Evolutionary conservation across 768 basidiomycete species (phyloP).

Genomic region (Serendipita sp.): DNA sequence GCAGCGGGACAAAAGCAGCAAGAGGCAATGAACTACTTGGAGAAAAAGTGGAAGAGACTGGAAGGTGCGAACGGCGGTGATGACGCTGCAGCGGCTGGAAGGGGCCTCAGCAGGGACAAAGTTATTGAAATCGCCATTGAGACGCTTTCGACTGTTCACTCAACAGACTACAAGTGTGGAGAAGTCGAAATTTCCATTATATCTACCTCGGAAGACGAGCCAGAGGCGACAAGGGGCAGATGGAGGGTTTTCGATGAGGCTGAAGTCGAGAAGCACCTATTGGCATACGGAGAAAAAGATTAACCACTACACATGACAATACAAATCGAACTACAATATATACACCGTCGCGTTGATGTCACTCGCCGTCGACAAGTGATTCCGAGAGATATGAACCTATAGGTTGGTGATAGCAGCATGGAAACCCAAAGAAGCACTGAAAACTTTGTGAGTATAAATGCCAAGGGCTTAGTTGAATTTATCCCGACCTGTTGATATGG

Average conservation of each 20-base stretch:
- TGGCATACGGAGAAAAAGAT: slow-evolving; percentile 84
- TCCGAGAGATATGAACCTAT: not conserved
- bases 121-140: slow-evolving; percentile 97
- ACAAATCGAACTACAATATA: not conserved
- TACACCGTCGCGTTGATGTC: not conserved
- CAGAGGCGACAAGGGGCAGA: slow-evolving; percentile 39
- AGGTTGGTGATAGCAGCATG: not conserved
- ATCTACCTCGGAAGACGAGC: slow-evolving; percentile 58
- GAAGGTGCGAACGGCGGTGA: slow-evolving; percentile 64
- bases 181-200: slow-evolving; percentile 96
- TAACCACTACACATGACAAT: slow-evolving; percentile 21
- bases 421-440: slow-evolving; percentile 2
- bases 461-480: not conserved
- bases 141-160: slow-evolving; percentile 81
- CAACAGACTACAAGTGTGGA: slow-evolving; percentile 88
- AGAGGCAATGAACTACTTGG: slow-evolving; percentile 94
- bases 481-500: slow-evolving; percentile 1
- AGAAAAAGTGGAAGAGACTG: slow-evolving; percentile 97
- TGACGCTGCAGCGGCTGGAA: slow-evolving; percentile 59
- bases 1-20: slow-evolving; percentile 89
- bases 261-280: slow-evolving; percentile 63
- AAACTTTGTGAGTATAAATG: not conserved
- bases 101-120: slow-evolving; percentile 52
- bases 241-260: slow-evolving; percentile 68
- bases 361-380: not conserved